These are phyloP conservation scores for Selaginella moellendorffii DNA, from an alignment of 75 land plant genomes.

Conservation along the genomic window DNA sequence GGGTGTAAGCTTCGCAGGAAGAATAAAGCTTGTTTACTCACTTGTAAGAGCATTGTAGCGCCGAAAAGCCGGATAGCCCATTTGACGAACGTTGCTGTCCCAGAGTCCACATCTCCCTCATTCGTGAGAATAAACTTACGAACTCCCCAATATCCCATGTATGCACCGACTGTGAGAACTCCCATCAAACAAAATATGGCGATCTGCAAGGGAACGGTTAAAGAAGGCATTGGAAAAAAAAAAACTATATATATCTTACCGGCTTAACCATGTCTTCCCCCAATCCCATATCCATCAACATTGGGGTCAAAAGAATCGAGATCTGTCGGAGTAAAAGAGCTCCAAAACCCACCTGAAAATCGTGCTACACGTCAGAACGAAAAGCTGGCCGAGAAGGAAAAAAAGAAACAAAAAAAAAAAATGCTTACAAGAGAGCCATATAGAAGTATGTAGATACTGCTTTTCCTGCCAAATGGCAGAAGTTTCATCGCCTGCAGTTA, in stretches of 20 bases:
- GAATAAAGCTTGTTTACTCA: not conserved
- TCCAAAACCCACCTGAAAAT: constrained; percentile 57
- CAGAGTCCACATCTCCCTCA: constrained; percentile 61
- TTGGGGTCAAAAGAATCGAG: constrained; percentile 34
- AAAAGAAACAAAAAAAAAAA: not conserved
- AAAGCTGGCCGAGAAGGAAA: not conserved
- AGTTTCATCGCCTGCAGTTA: constrained; percentile 76
- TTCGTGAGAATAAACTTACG: constrained; percentile 58
- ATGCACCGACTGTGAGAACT: constrained; percentile 61
- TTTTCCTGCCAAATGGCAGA: constrained; percentile 81
- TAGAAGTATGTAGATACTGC: constrained; percentile 44
- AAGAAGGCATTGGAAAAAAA: not conserved
- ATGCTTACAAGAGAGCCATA: constrained; percentile 63
- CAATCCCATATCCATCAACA: constrained; percentile 55
- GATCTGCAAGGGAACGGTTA: constrained; percentile 29
- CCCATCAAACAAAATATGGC: constrained; percentile 43
- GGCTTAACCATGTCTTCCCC: constrained; percentile 74
- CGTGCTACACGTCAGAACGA: too few relatives aligned
- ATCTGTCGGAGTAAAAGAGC: constrained; percentile 51
- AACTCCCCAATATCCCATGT: constrained; percentile 91
- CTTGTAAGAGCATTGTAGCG: not conserved
- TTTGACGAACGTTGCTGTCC: constrained; percentile 56
- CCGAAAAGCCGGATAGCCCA: constrained; percentile 53
- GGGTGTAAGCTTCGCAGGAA: not conserved
- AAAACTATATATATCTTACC: constrained; percentile 32